Evolutionary conservation across 495 filamentous ascomycete species (phyloP).

Genomic region (Hypomontagnella submonticulosa): DNA sequence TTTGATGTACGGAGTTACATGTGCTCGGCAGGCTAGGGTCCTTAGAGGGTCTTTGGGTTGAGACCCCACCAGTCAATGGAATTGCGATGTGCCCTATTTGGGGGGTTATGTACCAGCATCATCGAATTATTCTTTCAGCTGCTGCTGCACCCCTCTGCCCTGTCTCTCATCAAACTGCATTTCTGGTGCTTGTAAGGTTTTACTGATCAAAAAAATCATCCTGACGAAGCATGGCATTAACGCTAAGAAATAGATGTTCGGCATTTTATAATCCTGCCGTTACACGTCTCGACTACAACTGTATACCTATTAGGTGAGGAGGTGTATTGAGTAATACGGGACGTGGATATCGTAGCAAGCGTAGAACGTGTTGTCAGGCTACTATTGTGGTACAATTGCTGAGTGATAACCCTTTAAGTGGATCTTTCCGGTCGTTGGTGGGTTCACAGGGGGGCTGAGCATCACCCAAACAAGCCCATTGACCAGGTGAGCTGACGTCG

Average conservation of each 20-base stretch:
- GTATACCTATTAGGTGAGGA: background rate
- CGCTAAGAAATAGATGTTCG: background rate
- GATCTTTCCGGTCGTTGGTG: conserved; percentile 2
- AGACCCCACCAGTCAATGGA: conserved; percentile 20
- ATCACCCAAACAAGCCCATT: conserved; percentile 27
- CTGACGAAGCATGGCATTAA: conserved; percentile 1
- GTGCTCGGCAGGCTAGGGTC: background rate
- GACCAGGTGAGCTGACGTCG: conserved; percentile 39
- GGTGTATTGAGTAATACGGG: background rate
- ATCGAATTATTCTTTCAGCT: conserved; percentile 23
- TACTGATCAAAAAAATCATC: conserved; percentile 4
- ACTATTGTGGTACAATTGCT: conserved; percentile 15
- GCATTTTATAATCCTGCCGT: conserved; percentile 10
- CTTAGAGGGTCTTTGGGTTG: background rate
- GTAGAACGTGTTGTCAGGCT: conserved; percentile 11
- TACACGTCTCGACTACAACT: conserved; percentile 14
- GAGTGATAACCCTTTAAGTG: conserved; percentile 14
- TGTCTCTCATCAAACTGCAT: conserved; percentile 18
- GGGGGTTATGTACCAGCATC: conserved; percentile 18
- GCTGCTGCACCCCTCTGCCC: conserved; percentile 7
- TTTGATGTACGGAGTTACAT: conserved; percentile 8
- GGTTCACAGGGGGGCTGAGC: conserved; percentile 36
- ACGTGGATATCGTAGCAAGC: background rate
- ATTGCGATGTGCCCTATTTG: conserved; percentile 34
- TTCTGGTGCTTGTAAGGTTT: conserved; percentile 6